These are phyloP conservation scores for Didymella pomorum DNA, from an alignment of 2,329 filamentous ascomycete species.

Conservation along the genomic window DNA sequence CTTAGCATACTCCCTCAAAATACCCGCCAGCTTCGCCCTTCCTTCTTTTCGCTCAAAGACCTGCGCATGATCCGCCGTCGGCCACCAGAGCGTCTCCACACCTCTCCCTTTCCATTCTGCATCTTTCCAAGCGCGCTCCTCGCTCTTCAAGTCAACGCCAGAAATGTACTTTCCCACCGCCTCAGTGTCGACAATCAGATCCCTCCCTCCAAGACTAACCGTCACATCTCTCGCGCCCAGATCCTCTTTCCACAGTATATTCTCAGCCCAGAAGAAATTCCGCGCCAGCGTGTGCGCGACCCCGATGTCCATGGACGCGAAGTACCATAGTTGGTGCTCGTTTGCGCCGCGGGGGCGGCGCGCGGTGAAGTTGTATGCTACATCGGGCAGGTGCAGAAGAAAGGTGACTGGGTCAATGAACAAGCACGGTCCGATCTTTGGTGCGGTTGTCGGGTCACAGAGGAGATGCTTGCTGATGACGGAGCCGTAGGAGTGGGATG, in stretches of 20 bases:
- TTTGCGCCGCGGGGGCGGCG: conserved; percentile 60
- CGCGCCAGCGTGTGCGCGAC: conserved; percentile 70
- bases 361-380: conserved; percentile 72
- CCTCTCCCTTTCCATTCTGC: conserved; percentile 52
- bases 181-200: conserved; percentile 70
- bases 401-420: conserved; percentile 72
- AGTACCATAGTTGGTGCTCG: conserved; percentile 75
- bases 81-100: conserved; percentile 68
- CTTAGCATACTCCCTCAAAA: conserved; percentile 39
- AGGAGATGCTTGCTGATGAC: conserved; percentile 72
- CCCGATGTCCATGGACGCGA: conserved; percentile 72
- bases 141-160: conserved; percentile 43
- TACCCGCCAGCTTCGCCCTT: conserved; percentile 33
- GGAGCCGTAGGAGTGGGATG: conserved; percentile 70
- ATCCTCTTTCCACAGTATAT: conserved; percentile 74
- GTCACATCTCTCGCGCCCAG: conserved; percentile 60
- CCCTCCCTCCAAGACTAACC: conserved; percentile 66
- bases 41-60: conserved; percentile 46
- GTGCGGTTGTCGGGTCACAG: conserved; percentile 55
- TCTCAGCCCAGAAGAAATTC: conserved; percentile 76
- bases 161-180: conserved; percentile 67
- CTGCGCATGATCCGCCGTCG: conserved; percentile 70
- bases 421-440: conserved; percentile 58
- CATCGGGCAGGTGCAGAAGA: conserved; percentile 72
- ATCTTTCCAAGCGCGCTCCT: conserved; percentile 44